Base-by-base conservation (phyloP, 176 grass and related monocot genomes). In the Ananas comosus region DNA sequence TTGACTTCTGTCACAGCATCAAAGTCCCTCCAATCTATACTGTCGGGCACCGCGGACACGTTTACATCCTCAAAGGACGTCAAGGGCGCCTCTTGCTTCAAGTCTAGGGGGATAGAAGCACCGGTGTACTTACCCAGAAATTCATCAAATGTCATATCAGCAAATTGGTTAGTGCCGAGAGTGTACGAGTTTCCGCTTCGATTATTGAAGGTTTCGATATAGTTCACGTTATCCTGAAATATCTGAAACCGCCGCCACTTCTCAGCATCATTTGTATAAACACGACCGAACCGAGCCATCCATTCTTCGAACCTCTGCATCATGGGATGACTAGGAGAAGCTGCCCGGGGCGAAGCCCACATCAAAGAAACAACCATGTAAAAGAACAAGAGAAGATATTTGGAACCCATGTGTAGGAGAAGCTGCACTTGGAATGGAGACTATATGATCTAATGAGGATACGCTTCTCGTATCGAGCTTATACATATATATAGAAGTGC, bases 1-100 rank as follows among this genome's bases (percentile, higher is more conserved):
- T 73, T 80, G 10, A 80, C 49, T 10, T 69, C 59, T 21, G 33
- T 73, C 24, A 80, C 78, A 2, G 70, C 78, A 23, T 70, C 69
- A 9, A 18, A 2, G 18, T 42, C 9, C 9, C 78, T 63, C 78
- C 70, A 80, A 22, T 80, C 78, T 48, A 80, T 17, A 47, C 64
- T 67, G 1, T 23, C 19, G 13, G 64, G 64, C 64, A 67, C 28
- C 22, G 22, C 29, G 13, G 64, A 13, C 2, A 29, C 13, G 16
- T 4, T 13, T n/a, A n/a, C 16, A 9, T 58, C 54, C 16, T 58
- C 13, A 7, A 13, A 4, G 16, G 33, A 49, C 0, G 4, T 50
- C 0, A 48, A 17, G 13, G 66, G 12, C 13, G n/a, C 49, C 16
- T 70, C 48, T 0, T 5, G 9, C 1, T 27, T 18, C 12, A 65